Evolutionary conservation across 805 yeast genomes (phyloP).

Genomic region (Ogataea wickerhamii): DNA sequence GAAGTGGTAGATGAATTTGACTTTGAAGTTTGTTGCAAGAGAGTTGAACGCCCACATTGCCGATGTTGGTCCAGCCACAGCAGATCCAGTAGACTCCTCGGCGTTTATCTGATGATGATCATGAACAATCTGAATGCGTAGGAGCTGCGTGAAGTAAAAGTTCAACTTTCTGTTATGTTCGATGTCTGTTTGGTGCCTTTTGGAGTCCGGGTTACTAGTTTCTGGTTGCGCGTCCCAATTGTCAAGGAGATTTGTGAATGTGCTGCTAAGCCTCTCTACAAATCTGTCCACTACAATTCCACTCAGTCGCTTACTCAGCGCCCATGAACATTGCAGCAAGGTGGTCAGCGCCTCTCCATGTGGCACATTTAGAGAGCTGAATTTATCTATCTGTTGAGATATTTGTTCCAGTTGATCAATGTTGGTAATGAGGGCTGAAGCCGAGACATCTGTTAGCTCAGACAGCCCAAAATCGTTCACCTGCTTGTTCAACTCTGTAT

Average conservation of each 20-base stretch:
- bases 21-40: conserved; percentile 42
- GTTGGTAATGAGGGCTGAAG: background rate
- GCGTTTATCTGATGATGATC: background rate
- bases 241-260: background rate
- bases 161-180: background rate
- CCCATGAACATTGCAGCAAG: background rate
- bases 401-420: conserved; percentile 3
- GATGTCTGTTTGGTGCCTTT: background rate
- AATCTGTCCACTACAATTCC: background rate
- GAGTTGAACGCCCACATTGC: conserved; percentile 48
- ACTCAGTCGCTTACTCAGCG: background rate
- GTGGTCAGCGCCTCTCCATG: background rate
- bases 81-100: background rate
- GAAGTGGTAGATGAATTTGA: conserved; percentile 60
- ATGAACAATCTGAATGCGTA: conserved; percentile 7
- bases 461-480: conserved; percentile 10
- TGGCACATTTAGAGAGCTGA: conserved; percentile 23
- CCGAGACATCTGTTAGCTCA: conserved; percentile 5
- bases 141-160: conserved; percentile 5
- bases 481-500: conserved; percentile 6
- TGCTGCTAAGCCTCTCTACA: background rate
- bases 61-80: background rate
- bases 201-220: background rate
- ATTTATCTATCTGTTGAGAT: conserved; percentile 15
- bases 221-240: conserved; percentile 2